phyloP scores from a whole-genome alignment of 2,329 filamentous ascomycete species.

The Apiospora saccharicola region DNA sequence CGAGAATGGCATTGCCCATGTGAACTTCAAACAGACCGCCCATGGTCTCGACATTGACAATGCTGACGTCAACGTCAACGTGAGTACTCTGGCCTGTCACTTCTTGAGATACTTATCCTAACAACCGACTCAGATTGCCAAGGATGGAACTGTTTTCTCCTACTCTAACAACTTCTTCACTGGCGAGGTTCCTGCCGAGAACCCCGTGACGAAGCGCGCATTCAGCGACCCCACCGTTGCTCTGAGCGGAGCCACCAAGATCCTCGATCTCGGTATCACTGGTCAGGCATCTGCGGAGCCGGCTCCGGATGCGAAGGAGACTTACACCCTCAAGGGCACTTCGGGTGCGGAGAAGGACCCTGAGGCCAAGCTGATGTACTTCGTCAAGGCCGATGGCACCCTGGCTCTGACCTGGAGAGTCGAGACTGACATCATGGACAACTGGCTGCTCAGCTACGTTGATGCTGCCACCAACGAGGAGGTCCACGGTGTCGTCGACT shows the following conservation, averaged over 20 bases:
- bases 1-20: constrained; percentile 62
- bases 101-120: constrained; percentile 2
- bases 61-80: constrained; percentile 67
- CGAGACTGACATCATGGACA: constrained; percentile 62
- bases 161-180: constrained; percentile 59
- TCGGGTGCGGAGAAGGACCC: constrained; percentile 59
- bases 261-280: constrained; percentile 50
- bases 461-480: constrained; percentile 55
- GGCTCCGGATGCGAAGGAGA: constrained; percentile 43
- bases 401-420: constrained; percentile 63
- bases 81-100: constrained; percentile 44
- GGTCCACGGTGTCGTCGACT: constrained; percentile 63
- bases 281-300: constrained; percentile 50
- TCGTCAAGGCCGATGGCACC: constrained; percentile 54
- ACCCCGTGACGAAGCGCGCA: constrained; percentile 49
- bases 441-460: constrained; percentile 68
- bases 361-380: constrained; percentile 62
- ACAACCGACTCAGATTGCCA: constrained; percentile 48
- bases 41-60: constrained; percentile 68
- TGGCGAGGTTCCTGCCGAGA: constrained; percentile 50
- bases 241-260: constrained; percentile 48
- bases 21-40: constrained; percentile 66
- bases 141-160: constrained; percentile 63
- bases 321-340: constrained; percentile 55
- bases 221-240: constrained; percentile 52